A percentile compares a stretch with the other conserved stretches of the same genome.
Evolutionary conservation across 495 filamentous ascomycete genomes (phyloP).

Genomic region (Tuber calosporum): DNA sequence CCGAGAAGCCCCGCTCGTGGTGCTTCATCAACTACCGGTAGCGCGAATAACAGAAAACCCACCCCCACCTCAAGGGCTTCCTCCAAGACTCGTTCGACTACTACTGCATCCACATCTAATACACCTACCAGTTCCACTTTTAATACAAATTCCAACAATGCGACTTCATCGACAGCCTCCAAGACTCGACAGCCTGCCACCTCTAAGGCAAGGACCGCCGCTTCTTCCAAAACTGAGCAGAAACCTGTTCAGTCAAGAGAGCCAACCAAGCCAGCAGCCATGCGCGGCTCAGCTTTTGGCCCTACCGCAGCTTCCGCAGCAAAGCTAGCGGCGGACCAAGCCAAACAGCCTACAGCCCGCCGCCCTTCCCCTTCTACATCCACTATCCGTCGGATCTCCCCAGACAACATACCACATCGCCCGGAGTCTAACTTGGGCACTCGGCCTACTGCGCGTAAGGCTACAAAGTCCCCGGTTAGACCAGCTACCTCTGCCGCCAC

Average conservation of each 20-base stretch:
- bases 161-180: slow-evolving; percentile 3
- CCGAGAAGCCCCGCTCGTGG: slow-evolving; percentile 26
- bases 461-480: slow-evolving; percentile 27
- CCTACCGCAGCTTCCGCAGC: slow-evolving; percentile 32
- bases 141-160: neutral
- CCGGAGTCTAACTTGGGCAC: neutral
- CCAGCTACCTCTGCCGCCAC: slow-evolving; percentile 35
- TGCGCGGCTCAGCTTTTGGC: slow-evolving; percentile 37
- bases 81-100: slow-evolving; percentile 14
- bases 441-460: neutral
- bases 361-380: slow-evolving; percentile 31
- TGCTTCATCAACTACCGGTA: slow-evolving; percentile 1
- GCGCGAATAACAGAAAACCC: neutral
- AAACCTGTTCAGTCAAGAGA: slow-evolving; percentile 27
- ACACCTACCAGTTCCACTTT: slow-evolving; percentile 1
- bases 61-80: slow-evolving; percentile 18
- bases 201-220: slow-evolving; percentile 19
- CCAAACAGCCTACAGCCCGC: slow-evolving; percentile 12
- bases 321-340: slow-evolving; percentile 33
- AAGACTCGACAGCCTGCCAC: slow-evolving; percentile 25
- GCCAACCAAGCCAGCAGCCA: slow-evolving; percentile 32
- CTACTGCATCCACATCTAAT: slow-evolving; percentile 13
- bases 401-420: neutral
- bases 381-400: slow-evolving; percentile 22
- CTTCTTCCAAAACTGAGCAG: slow-evolving; percentile 20